Evolutionary conservation across 2,329 filamentous ascomycete species (phyloP).

Genomic region (Raffaelea albimanens): DNA sequence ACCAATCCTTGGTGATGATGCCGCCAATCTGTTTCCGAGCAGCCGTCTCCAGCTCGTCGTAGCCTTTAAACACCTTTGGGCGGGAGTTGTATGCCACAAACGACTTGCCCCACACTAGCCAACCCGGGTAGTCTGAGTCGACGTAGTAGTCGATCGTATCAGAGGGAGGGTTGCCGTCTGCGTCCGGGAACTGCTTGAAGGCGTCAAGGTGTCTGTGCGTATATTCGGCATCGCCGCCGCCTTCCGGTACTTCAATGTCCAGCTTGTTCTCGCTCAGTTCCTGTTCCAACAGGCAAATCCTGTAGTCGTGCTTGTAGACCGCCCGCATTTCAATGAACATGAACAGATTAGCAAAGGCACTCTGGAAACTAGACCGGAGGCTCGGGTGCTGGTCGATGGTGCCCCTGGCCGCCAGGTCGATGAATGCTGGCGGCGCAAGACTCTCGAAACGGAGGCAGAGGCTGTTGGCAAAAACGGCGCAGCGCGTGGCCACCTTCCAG

Average conservation of each 20-base stretch:
- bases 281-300: constrained; percentile 74
- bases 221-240: constrained; percentile 63
- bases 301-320: constrained; percentile 75
- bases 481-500: constrained; percentile 91
- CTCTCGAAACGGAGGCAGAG: constrained; percentile 86
- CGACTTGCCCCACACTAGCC: constrained; percentile 88
- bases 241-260: constrained; percentile 53
- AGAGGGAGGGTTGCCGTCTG: constrained; percentile 23
- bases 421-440: constrained; percentile 70
- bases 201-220: constrained; percentile 68
- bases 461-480: constrained; percentile 82
- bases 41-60: constrained; percentile 69
- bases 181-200: constrained; percentile 48
- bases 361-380: constrained; percentile 70
- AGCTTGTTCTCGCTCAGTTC: constrained; percentile 72
- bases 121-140: constrained; percentile 85
- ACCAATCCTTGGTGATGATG: constrained; percentile 75
- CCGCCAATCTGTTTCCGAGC: constrained; percentile 72
- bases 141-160: constrained; percentile 75
- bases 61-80: constrained; percentile 56
- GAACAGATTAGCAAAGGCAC: constrained; percentile 67
- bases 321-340: constrained; percentile 82
- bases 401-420: constrained; percentile 73
- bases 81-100: constrained; percentile 73
- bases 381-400: constrained; percentile 87